Evolutionary conservation across 495 filamentous ascomycete species (phyloP).

Genomic region (Tuber magnatum): DNA sequence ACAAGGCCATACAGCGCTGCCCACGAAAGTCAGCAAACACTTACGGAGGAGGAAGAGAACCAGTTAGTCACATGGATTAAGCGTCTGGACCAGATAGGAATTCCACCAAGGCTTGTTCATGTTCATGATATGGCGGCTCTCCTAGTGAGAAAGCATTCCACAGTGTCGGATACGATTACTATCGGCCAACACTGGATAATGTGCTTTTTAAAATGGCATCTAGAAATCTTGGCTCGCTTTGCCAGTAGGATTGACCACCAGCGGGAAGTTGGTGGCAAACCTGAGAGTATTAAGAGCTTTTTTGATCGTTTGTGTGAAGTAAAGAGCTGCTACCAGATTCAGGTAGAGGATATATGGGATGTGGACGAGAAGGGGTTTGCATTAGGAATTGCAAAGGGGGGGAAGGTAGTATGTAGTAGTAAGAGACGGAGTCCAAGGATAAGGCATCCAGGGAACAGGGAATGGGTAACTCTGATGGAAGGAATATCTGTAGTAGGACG

Average conservation of each 20-base stretch:
- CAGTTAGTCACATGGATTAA: slow-evolving; percentile 10
- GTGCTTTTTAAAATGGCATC: slow-evolving; percentile 12
- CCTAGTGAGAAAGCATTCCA: not conserved
- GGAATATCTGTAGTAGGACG: too few species aligned
- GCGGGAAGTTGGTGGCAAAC: slow-evolving; percentile 5
- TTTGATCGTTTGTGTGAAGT: slow-evolving; percentile 9
- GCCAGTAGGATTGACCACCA: slow-evolving; percentile 12
- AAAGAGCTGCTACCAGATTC: not conserved
- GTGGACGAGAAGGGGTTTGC: slow-evolving; percentile 13
- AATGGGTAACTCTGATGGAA: slow-evolving; percentile 18
- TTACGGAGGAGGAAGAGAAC: slow-evolving; percentile 6
- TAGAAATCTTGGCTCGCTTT: not conserved
- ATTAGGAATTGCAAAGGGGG: slow-evolving; percentile 6
- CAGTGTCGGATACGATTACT: not conserved
- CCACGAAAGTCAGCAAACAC: slow-evolving; percentile 8
- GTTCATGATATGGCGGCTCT: slow-evolving; percentile 1
- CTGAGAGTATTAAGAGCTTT: not conserved
- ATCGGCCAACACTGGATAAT: slow-evolving; percentile 3
- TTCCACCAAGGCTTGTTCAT: slow-evolving; percentile 13
- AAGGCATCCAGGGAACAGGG: slow-evolving; percentile 17
- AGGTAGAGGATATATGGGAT: not conserved
- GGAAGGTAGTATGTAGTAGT: not conserved
- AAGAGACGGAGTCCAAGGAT: not conserved
- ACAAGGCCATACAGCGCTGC: not conserved
- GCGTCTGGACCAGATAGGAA: slow-evolving; percentile 13